Conservation (phyloP, 208 protist species). For the Leishmania aethiopica region DNA sequence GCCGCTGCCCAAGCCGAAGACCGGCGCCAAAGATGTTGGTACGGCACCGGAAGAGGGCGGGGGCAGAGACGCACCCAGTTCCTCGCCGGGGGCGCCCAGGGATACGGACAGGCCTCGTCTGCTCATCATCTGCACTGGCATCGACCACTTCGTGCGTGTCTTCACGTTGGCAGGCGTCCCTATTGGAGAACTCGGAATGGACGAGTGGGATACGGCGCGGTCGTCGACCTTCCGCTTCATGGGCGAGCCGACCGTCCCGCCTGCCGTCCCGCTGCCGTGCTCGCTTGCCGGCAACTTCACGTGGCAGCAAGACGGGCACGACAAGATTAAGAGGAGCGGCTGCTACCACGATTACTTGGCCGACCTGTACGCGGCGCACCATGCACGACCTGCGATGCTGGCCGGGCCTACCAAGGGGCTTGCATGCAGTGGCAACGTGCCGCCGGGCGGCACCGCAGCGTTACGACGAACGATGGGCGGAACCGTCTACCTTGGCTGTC, state of each 20-base stretch:
- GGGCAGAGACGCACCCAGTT: too few relatives aligned
- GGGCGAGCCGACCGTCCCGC: conserved; percentile 36
- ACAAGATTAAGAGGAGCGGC: not conserved
- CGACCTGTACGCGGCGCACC: conserved; percentile 28
- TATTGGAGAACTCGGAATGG: conserved; percentile 82
- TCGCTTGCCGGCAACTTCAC: conserved; percentile 14
- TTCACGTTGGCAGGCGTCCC: conserved; percentile 67
- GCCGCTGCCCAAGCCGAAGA: not conserved
- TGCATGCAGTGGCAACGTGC: not conserved
- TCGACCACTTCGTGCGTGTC: conserved; percentile 64
- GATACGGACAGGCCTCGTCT: conserved; percentile 10
- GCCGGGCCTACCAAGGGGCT: too few relatives aligned
- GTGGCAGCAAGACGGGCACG: conserved; percentile 19
- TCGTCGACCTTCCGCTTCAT: conserved; percentile 58
- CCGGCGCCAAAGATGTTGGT: not conserved
- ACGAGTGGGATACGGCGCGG: conserved; percentile 45
- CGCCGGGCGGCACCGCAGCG: not conserved
- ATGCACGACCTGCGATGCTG: not conserved
- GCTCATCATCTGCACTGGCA: conserved; percentile 66
- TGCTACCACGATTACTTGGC: conserved; percentile 42
- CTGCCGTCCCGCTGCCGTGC: conserved; percentile 23
- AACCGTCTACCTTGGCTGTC: not conserved
- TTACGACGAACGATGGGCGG: not conserved
- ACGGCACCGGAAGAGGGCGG: not conserved
- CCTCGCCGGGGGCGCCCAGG: not conserved